Evolutionary conservation across 31 red algal genomes (phyloP), one percentile per base, ranked within the genome.

Genomic region (Pterothamnion heteromorphum): DNA sequence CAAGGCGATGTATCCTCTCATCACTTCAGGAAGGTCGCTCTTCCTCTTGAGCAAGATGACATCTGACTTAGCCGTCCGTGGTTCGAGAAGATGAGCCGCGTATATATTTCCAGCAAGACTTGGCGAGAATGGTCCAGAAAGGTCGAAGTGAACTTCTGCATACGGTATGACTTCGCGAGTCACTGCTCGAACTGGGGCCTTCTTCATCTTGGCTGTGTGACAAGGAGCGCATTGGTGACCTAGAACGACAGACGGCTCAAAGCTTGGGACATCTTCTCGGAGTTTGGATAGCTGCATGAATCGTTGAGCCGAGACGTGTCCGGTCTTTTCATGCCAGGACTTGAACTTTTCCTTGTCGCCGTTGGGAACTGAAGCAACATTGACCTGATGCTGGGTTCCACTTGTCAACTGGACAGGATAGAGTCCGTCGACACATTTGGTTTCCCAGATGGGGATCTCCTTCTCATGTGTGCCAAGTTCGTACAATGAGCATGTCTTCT

Each of bases 121-220:
- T 21, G 84, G 84, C 4, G 14, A 5, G 4, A 88, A n/a, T 21
- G 84, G 84, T 4, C 84, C 84, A 5, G 84, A 88, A n/a, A 88
- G 14, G 44, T 88, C 84, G 28, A 44, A 44, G 84, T 88, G 9
- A 88, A 43, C 84, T 9, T 39, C 34, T 36, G 3, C 5, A 4
- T 9, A 3, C 4, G 14, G 84, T 33, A 3, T 5, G 9, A 5
- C 34, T 21, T 39, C 26, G 33, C 44, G 37, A 4, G 14, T 88
- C 34, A 22, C 37, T 5, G 84, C 4, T 21, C 4, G 4, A 57
- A 57, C 32, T 27, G 4, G 4, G 14, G 76, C 4, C 76, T 81
- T 81, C 76, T 81, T 81, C 23, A 81, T 23, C 24, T 81, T 81
- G 4, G 51, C 76, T 5, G 76, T 81, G 5, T 28, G 9, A 34